Evolutionary conservation across 2,329 filamentous ascomycete genomes (phyloP).

Genomic region (Bipolaris victoriae): DNA sequence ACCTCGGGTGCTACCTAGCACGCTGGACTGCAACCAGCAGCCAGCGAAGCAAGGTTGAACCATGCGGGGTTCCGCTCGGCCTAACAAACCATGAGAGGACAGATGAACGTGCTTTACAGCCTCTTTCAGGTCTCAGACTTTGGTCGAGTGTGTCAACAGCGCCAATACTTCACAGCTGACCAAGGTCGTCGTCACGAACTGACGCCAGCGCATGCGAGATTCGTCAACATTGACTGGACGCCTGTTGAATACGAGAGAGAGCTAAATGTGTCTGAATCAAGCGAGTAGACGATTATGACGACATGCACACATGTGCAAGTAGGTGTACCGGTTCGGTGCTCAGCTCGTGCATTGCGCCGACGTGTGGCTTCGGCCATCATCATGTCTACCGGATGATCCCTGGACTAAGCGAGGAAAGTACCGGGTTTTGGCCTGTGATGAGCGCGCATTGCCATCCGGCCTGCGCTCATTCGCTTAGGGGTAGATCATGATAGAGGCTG

Average conservation of each 20-base stretch:
- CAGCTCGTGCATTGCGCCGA: conserved; percentile 3
- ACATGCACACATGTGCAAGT: background rate
- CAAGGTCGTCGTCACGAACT: background rate
- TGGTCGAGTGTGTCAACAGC: background rate
- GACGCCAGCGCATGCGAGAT: background rate
- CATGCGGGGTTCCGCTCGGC: conserved; percentile 7
- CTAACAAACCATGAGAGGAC: background rate
- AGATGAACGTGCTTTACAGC: background rate
- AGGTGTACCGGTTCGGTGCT: background rate
- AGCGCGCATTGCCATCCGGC: background rate
- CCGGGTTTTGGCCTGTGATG: background rate
- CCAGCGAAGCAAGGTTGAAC: conserved; percentile 2
- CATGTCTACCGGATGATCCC: conserved; percentile 2
- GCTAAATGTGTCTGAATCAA: background rate
- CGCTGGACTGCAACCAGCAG: conserved; percentile 5
- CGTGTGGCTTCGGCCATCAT: background rate
- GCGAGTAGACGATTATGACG: background rate
- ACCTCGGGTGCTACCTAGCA: conserved; percentile 9
- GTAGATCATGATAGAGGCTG: background rate
- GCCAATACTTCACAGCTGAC: background rate
- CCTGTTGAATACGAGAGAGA: background rate
- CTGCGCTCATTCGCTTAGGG: background rate
- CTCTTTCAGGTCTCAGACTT: background rate
- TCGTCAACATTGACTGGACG: background rate
- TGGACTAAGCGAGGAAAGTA: background rate